Base-by-base conservation (phyloP, 2,329 filamentous ascomycete genomes). In the Microsporum canis region DNA sequence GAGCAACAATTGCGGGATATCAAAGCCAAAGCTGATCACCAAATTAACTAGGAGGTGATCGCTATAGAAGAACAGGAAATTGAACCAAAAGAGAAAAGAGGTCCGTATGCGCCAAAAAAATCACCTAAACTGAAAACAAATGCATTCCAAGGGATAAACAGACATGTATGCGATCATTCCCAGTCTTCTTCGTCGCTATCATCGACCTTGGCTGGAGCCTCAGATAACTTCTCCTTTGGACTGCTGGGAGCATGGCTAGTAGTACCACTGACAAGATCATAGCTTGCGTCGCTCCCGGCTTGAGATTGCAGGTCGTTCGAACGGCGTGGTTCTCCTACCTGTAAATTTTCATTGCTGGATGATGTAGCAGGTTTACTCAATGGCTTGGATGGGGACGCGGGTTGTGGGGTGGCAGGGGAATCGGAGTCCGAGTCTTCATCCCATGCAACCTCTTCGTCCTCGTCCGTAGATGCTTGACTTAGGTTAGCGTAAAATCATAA, bases 221-320 rank as follows among this genome's bases (percentile, higher is more conserved):
- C 58, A 67, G 78, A 77, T 63, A 72, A 76, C 63, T 74, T 74
- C 61, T 83, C 81, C 68, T 81, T 81, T 2, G 84, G 84, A 63
- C 82, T 85, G 3, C 82, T 81, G 0, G 90, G 88, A 17, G 90
- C 87, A 65, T 88, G 88, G 72, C 89, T 96, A 41, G 86, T 84
- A 51, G 84, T 83, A 57, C 88, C 88, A 58, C 88, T 91, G 53
- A 99, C 90, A 38, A 99, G 82, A 72, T 99, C 94, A 73, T 99
- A 99, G 76, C 91, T 96, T 17, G 89, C 89, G 68, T 99, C 94
- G 71, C 92, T 96, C 69, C 94, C 94, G 5, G 91, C 85, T 67
- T 94, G 88, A 31, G 89, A 95, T 72, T 92, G 91, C 72, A 91
- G 88, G 70, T 96, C 91, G 69, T 95, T 88, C 31, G 91, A 95